A percentile compares a stretch with the other conserved stretches of the same genome.
Evolutionary conservation across 2,329 filamentous ascomycete species (phyloP).

Genomic region (Tolypocladium album): DNA sequence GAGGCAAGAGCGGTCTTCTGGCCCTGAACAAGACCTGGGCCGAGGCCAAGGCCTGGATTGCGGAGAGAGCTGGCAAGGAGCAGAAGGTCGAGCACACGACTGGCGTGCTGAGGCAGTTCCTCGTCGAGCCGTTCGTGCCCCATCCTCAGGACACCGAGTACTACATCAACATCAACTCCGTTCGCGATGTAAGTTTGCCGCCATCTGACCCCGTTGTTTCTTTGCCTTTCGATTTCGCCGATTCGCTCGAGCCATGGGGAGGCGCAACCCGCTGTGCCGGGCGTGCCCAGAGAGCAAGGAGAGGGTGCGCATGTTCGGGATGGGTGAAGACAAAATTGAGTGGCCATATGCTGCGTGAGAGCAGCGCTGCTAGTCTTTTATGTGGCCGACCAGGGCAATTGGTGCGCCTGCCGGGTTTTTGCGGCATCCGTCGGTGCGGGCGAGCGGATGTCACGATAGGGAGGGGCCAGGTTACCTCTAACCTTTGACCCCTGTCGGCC

Average conservation of each 20-base stretch:
- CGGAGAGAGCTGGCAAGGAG: conserved; percentile 79
- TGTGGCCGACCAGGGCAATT: conserved; percentile 2
- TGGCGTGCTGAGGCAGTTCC: conserved; percentile 84
- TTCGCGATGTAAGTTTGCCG: conserved; percentile 78
- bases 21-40: conserved; percentile 96
- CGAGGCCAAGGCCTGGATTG: conserved; percentile 90
- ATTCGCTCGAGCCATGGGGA: neutral
- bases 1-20: conserved; percentile 96
- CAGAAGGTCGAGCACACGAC: conserved; percentile 88
- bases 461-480: conserved; percentile 8
- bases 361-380: conserved; percentile 6
- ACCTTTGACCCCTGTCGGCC: conserved; percentile 1
- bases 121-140: conserved; percentile 97
- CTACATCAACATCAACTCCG: conserved; percentile 99
- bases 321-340: neutral
- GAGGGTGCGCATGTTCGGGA: neutral
- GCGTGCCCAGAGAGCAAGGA: no score
- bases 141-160: conserved; percentile 94
- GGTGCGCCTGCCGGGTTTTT: neutral
- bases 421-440: conserved; percentile 10
- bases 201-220: neutral
- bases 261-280: neutral
- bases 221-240: conserved; percentile 8
- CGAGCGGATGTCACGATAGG: conserved; percentile 28
- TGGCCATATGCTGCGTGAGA: neutral